These are phyloP conservation scores for Suhomyces sp. DNA, from an alignment of 805 yeast species.

Conservation along the genomic window DNA sequence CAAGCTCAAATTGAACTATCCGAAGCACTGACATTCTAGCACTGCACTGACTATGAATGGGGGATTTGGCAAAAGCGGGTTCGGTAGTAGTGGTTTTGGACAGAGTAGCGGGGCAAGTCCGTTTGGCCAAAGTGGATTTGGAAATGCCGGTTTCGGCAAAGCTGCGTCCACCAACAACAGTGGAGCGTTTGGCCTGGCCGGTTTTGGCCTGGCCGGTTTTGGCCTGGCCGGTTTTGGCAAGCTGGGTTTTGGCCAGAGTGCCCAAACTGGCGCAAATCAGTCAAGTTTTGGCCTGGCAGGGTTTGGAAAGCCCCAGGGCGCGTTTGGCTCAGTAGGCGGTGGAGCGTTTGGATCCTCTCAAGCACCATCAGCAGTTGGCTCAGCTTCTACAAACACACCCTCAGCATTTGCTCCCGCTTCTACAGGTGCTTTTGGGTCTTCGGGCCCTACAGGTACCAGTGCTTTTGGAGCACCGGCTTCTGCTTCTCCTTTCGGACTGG, in stretches of 20 bases:
- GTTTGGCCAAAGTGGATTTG: slow-evolving; percentile 10
- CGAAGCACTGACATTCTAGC: background rate
- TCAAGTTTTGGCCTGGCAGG: slow-evolving; percentile 4
- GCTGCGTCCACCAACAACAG: background rate
- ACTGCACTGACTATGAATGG: background rate
- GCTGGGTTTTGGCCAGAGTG: background rate
- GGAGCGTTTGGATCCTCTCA: slow-evolving; percentile 3
- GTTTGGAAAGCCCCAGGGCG: background rate
- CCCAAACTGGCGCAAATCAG: background rate
- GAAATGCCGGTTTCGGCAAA: slow-evolving; percentile 6
- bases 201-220: slow-evolving; percentile 4
- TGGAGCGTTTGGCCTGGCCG: slow-evolving; percentile 7
- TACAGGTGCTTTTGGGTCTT: no score
- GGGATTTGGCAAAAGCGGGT: slow-evolving; percentile 1
- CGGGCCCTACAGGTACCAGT: background rate
- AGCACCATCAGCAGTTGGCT: background rate
- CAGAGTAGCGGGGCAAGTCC: background rate
- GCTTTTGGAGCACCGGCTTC: background rate
- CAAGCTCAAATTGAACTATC: background rate
- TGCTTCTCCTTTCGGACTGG: slow-evolving; percentile 1
- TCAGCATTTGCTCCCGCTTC: background rate
- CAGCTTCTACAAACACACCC: background rate
- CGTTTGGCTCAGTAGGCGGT: background rate
- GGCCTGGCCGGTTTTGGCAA: slow-evolving; percentile 6
- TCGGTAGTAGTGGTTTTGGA: background rate